Percentiles rank a stretch among this genome's conserved stretches.
Conservation (phyloP, 129 eudicot species). For the Helichrysum umbraculigerum region DNA sequence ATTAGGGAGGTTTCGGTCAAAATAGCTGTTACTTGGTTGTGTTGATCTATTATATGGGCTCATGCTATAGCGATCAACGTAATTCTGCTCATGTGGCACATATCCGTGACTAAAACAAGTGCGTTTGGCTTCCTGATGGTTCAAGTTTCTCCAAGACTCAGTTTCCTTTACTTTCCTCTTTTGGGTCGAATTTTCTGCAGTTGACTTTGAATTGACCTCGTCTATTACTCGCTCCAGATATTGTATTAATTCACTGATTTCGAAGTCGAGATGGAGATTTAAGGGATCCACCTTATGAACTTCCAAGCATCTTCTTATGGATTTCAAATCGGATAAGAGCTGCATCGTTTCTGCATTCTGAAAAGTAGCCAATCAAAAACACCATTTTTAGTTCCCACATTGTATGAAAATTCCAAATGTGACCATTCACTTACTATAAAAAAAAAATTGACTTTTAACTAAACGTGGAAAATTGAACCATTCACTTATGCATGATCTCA, state of each 20-base stretch:
- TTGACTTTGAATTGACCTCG: constrained; percentile 20
- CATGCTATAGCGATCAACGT: constrained; percentile 20
- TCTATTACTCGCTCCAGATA: constrained; percentile 47
- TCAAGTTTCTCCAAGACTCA: constrained; percentile 35
- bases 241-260: constrained; percentile 42
- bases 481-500: background rate
- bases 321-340: constrained; percentile 45
- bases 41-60: constrained; percentile 17
- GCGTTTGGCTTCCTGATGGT: constrained; percentile 38
- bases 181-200: constrained; percentile 19
- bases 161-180: constrained; percentile 51
- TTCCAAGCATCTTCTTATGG: constrained; percentile 50
- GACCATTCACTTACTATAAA: background rate
- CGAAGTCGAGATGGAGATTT: constrained; percentile 40
- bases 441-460: background rate
- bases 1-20: constrained; percentile 26
- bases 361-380: constrained; percentile 27
- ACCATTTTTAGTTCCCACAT: background rate
- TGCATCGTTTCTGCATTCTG: constrained; percentile 50
- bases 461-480: background rate
- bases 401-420: no score
- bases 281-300: constrained; percentile 54
- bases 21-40: constrained; percentile 23
- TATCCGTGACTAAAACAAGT: constrained; percentile 31
- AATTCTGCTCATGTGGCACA: constrained; percentile 30